These are phyloP conservation scores for Trypanosomatidae sp. DNA, from an alignment of 208 protist species.

Conservation along the genomic window DNA sequence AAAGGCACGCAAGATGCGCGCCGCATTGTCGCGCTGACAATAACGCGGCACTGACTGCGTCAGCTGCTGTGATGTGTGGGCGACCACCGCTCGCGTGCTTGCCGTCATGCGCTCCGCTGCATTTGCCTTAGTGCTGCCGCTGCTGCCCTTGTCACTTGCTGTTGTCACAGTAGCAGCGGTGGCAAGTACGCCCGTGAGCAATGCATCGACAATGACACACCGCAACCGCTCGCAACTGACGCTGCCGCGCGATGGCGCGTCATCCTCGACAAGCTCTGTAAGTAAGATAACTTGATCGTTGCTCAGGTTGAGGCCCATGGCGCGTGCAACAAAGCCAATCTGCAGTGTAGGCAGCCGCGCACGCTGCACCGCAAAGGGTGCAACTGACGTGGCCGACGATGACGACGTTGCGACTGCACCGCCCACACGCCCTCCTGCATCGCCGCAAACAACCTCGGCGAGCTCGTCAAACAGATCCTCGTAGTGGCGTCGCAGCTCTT, in stretches of 20 bases:
- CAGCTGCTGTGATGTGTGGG: no score
- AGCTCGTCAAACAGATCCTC: no score
- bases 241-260: slow-evolving; percentile 34
- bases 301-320: slow-evolving; percentile 74
- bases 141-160: neutral
- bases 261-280: slow-evolving; percentile 60
- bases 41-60: slow-evolving; percentile 13
- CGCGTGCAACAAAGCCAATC: slow-evolving; percentile 68
- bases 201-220: slow-evolving; percentile 48
- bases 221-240: slow-evolving; percentile 29
- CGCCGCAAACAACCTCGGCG: no score
- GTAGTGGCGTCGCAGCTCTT: no score
- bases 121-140: slow-evolving; percentile 2
- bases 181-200: slow-evolving; percentile 57
- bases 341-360: slow-evolving; percentile 51
- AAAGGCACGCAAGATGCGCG: slow-evolving; percentile 58
- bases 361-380: neutral
- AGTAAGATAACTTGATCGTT: slow-evolving; percentile 38
- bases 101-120: neutral
- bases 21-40: slow-evolving; percentile 39
- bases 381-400: no score
- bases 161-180: slow-evolving; percentile 2
- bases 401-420: no score
- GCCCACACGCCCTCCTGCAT: no score
- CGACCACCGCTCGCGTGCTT: no score